Conservation (phyloP, 176 grass and related monocot species). For the Panicum miliaceum region DNA sequence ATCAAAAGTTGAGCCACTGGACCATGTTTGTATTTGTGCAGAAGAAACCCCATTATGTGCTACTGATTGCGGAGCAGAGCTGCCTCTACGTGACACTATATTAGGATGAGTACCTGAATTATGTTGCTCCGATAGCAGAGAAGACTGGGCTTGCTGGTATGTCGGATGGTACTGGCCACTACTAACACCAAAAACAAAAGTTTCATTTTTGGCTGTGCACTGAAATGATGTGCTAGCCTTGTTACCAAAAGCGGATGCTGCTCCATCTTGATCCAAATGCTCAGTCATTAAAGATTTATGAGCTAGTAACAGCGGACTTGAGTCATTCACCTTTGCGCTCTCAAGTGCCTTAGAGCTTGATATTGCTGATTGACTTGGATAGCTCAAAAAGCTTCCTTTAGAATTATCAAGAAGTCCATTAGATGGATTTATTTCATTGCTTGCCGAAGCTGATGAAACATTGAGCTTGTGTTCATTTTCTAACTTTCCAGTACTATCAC, state of each 20-base stretch:
- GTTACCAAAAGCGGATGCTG: constrained; percentile 47
- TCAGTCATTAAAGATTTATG: constrained; percentile 24
- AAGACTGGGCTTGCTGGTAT: constrained; percentile 47
- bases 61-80: constrained; percentile 14
- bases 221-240: constrained; percentile 39
- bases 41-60: constrained; percentile 35
- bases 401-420: constrained; percentile 30
- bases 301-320: constrained; percentile 14
- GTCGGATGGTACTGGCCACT: constrained; percentile 31
- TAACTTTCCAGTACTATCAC: constrained; percentile 40
- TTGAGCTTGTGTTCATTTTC: constrained; percentile 46
- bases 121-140: constrained; percentile 44
- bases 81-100: constrained; percentile 39
- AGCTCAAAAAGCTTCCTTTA: constrained; percentile 20
- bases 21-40: constrained; percentile 33
- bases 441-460: constrained; percentile 35
- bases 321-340: constrained; percentile 21
- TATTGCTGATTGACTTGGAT: constrained; percentile 36
- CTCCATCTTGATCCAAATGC: constrained; percentile 34
- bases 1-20: constrained; percentile 43
- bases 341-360: constrained; percentile 50
- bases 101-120: constrained; percentile 42
- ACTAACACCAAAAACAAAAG: constrained; percentile 43
- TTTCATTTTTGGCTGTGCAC: constrained; percentile 15
- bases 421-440: constrained; percentile 37